These are phyloP conservation scores for Hypoxylon fuscum DNA, from an alignment of 495 filamentous ascomycete species.

Conservation along the genomic window DNA sequence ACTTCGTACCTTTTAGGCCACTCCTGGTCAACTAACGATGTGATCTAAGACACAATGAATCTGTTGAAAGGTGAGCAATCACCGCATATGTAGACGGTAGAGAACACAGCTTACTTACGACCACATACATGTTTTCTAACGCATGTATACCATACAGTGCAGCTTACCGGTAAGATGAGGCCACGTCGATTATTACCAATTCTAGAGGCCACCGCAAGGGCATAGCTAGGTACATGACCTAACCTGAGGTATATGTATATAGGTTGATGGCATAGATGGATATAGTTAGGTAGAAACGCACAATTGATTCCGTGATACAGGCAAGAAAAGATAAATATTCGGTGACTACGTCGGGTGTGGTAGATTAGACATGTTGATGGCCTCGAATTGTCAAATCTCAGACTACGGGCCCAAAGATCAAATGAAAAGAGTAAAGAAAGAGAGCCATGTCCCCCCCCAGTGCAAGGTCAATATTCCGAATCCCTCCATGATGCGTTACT, in stretches of 20 bases:
- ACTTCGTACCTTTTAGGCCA: conserved; percentile 15
- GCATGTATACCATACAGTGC: neutral
- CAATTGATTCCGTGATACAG: conserved; percentile 1
- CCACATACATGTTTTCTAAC: neutral
- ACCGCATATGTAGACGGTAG: neutral
- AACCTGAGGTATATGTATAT: neutral
- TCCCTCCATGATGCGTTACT: conserved; percentile 48
- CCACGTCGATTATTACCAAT: conserved; percentile 16
- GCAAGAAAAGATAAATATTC: conserved; percentile 33
- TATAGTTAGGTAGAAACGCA: too few relatives aligned
- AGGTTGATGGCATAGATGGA: too few relatives aligned
- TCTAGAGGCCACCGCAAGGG: neutral
- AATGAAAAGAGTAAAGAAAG: conserved; percentile 44
- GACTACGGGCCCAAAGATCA: conserved; percentile 30
- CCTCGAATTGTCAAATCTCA: conserved; percentile 41
- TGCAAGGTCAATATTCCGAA: conserved; percentile 44
- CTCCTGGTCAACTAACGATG: conserved; percentile 4
- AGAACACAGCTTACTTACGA: conserved; percentile 3
- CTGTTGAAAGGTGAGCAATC: conserved; percentile 4
- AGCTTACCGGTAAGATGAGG: conserved; percentile 1
- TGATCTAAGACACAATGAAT: conserved; percentile 18
- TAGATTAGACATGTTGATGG: conserved; percentile 43
- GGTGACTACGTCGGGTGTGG: conserved; percentile 36
- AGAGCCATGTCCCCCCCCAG: conserved; percentile 47
- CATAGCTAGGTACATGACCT: neutral